phyloP scores from a whole-genome alignment of 2,329 filamentous ascomycete genomes.

The Fusarium siculi region DNA sequence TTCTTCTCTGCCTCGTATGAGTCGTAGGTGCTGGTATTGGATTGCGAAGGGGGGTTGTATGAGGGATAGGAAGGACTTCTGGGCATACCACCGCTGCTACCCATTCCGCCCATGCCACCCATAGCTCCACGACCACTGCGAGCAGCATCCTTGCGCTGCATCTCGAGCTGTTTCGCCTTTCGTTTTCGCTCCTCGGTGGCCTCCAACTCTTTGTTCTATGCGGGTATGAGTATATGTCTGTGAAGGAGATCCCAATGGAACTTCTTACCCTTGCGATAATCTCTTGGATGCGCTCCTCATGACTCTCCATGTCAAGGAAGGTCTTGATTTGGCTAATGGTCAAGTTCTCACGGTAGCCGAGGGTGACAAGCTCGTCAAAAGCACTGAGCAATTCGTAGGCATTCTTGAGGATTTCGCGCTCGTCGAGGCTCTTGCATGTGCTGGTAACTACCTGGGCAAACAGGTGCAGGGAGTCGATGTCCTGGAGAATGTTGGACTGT shows the following conservation, averaged over 20 bases:
- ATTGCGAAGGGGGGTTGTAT: conserved; percentile 83
- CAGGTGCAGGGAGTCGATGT: conserved; percentile 97
- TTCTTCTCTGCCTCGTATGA: conserved; percentile 98
- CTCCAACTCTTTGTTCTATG: conserved; percentile 96
- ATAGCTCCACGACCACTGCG: conserved; percentile 66
- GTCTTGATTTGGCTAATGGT: conserved; percentile 98
- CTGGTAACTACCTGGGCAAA: conserved; percentile 98
- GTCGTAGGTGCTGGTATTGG: conserved; percentile 86
- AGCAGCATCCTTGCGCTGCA: conserved; percentile 97
- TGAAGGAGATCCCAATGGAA: background rate
- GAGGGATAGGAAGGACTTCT: conserved; percentile 87
- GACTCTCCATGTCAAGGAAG: conserved; percentile 98
- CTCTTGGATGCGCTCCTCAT: conserved; percentile 98
- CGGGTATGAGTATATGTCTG: conserved; percentile 37
- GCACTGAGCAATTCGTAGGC: conserved; percentile 96
- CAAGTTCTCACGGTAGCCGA: conserved; percentile 96
- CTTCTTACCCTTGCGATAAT: conserved; percentile 85
- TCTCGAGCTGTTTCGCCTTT: conserved; percentile 97
- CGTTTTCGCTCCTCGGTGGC: conserved; percentile 98
- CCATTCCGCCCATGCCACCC: conserved; percentile 48
- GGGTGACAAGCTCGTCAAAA: conserved; percentile 95
- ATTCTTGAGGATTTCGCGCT: conserved; percentile 93
- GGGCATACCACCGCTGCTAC: conserved; percentile 60
- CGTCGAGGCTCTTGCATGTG: conserved; percentile 95
- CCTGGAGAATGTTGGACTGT: conserved; percentile 98